Evolutionary conservation across 768 basidiomycete genomes (phyloP), one percentile per base, ranked within the genome.

Genomic region (Suillus plorans): DNA sequence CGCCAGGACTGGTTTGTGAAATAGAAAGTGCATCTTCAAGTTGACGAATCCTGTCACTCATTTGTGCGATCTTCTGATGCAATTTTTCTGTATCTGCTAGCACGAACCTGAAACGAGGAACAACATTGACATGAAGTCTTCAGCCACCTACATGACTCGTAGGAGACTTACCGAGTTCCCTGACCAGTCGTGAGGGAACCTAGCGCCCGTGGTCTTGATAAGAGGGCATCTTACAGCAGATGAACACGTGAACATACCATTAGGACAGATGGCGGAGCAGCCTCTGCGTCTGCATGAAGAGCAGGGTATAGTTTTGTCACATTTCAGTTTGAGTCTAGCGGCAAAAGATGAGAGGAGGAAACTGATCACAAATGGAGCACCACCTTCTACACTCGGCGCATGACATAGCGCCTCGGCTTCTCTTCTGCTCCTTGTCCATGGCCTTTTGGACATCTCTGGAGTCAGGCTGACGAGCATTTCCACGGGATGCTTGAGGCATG

Each of bases 211-310:
- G 31, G 37, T 7, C 10, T 34, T 64, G 16, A 57, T 57, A 34
- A 61, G 3, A 39, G 7, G 36, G 18, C 14, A 16, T 61, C n/a
- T 44, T 13, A 8, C 31, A 25, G 14, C 3, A n/a, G 18, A 62
- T 34, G 22, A 5, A 14, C 20, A n/a, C 8, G 34, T 18, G 25
- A 4, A 41, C 8, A 39, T 66, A 73, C 79, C 90, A 69, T 91
- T 91, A 4, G 89, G 90, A 76, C 91, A 92, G 62, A 92, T 92
- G 13, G 87, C 87, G 6, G 87, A 85, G 70, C 90, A 92, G 36
- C 90, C 90, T 68, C 90, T 80, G 49, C 90, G 85, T 71, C 86
- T 90, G 73, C 90, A 89, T 6, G 81, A 84, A 1, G 80, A 77
- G 67, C 82, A 83, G 1, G 80, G 81, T 14, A 82, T 84, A 4